Evolutionary conservation across 2,329 filamentous ascomycete genomes (phyloP).

Genomic region (Aspergillus sp.): DNA sequence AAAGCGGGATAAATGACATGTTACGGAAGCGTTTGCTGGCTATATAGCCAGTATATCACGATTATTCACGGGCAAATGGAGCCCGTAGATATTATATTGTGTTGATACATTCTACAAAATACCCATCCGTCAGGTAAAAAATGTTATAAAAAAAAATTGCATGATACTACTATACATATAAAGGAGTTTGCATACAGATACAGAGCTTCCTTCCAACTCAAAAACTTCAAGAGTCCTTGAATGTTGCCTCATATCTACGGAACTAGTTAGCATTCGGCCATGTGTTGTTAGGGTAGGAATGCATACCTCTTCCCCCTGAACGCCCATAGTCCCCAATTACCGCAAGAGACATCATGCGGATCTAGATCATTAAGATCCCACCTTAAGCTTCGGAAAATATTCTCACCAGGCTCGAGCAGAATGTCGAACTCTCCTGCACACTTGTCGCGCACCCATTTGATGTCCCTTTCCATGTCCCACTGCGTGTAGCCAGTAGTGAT

Average conservation of each 20-base stretch:
- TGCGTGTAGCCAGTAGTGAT: slow-evolving; percentile 95
- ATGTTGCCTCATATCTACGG: slow-evolving; percentile 40
- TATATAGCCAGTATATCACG: not conserved
- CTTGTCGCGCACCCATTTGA: slow-evolving; percentile 83
- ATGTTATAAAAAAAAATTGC: not conserved
- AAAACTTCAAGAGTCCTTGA: slow-evolving; percentile 24
- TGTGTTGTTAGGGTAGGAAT: not conserved
- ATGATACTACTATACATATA: slow-evolving; percentile 9
- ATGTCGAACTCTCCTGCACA: slow-evolving; percentile 89
- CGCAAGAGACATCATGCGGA: slow-evolving; percentile 88
- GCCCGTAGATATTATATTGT: not conserved
- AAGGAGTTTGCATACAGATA: not conserved
- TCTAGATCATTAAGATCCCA: slow-evolving; percentile 98
- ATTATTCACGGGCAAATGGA: not conserved
- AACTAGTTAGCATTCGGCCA: not conserved
- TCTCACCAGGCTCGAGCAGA: slow-evolving; percentile 88
- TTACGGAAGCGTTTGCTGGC: not conserved
- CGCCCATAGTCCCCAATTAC: slow-evolving; percentile 96
- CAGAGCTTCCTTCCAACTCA: not conserved
- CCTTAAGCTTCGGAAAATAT: slow-evolving; percentile 84
- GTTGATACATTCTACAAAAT: not conserved
- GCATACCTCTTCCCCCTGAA: slow-evolving; percentile 93
- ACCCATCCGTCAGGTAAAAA: not conserved
- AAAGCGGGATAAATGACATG: not conserved
- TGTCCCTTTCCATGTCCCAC: slow-evolving; percentile 89